Evolutionary conservation across 768 basidiomycete genomes (phyloP), one percentile per base, ranked within the genome.

Genomic region (Omphalotus guepiniiformis): DNA sequence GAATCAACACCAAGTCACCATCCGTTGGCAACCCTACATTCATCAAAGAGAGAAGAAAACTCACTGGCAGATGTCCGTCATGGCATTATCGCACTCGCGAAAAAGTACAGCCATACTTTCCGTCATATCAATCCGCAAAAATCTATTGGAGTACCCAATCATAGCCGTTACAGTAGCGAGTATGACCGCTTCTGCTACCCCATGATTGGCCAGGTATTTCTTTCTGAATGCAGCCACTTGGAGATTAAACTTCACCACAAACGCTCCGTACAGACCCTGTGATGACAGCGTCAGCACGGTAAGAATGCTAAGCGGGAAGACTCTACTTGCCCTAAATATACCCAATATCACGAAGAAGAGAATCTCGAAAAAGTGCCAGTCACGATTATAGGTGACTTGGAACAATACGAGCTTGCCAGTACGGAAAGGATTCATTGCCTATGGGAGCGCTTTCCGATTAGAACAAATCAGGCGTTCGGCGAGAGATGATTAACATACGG

Each of bases 331-430:
- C 39, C 96, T 96, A 63, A 99, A 99, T 52, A 98, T 76, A 8
- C 96, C 96, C 34, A 99, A 80, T 49, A 98, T 80, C 44, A 98
- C 76, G 66, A 94, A 99, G 64, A 95, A 95, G 15, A 96, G 85
- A 42, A 99, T 89, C 61, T 98, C 96, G 60, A 98, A 98, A 69
- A 95, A 97, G 62, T 98, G 96, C 96, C 96, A 99, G 58, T 93
- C 93, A 26, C 95, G 79, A 61, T 88, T 89, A 64, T 98, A 99
- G 2, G 93, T 94, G 57, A 99, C 92, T 62, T 97, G 94, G 71
- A 99, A 99, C 51, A 98, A 70, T 59, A 99, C 96, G 22, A 99
- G 82, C 63, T 98, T 98, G 18, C 95, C 96, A 0, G 96, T 98
- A 29, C 94, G 80, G 70, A 93, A 99, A 2, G 96, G 96, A 61